Evolutionary conservation across 176 grass and related monocot species (phyloP).

Genomic region (Oryza punctata): DNA sequence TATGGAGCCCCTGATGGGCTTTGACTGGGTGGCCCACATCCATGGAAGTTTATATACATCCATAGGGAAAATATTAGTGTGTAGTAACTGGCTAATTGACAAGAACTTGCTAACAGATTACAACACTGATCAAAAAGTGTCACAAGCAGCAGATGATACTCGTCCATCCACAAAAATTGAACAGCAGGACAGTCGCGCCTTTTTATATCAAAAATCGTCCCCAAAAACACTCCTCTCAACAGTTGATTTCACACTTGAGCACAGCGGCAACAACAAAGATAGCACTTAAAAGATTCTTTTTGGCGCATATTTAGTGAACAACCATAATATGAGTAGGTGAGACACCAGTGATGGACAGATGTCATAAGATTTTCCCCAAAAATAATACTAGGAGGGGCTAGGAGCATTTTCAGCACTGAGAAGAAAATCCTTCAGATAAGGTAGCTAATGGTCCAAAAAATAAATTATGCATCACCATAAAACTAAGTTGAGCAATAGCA

Average conservation of each 20-base stretch:
- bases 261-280: not conserved
- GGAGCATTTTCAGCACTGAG: not conserved
- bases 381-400: not conserved
- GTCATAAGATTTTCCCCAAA: not conserved
- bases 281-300: not conserved
- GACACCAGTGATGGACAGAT: not conserved
- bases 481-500: not conserved
- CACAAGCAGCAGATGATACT: not conserved
- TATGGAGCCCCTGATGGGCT: not conserved
- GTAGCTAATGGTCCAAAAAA: not conserved
- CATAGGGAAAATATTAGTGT: not conserved
- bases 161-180: not conserved
- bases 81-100: not conserved
- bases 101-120: not conserved
- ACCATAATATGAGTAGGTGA: not conserved
- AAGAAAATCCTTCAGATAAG: not conserved
- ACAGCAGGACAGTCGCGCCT: not conserved
- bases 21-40: not conserved
- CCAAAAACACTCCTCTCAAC: not conserved
- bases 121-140: not conserved
- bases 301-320: not conserved
- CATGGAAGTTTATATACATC: not conserved
- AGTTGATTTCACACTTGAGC: not conserved
- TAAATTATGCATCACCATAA: not conserved
- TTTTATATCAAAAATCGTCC: constrained; percentile 20